Percentiles rank a stretch among this genome's conserved stretches.
Conservation (phyloP, 495 filamentous ascomycete species). For the Aspergillus biplanus region DNA sequence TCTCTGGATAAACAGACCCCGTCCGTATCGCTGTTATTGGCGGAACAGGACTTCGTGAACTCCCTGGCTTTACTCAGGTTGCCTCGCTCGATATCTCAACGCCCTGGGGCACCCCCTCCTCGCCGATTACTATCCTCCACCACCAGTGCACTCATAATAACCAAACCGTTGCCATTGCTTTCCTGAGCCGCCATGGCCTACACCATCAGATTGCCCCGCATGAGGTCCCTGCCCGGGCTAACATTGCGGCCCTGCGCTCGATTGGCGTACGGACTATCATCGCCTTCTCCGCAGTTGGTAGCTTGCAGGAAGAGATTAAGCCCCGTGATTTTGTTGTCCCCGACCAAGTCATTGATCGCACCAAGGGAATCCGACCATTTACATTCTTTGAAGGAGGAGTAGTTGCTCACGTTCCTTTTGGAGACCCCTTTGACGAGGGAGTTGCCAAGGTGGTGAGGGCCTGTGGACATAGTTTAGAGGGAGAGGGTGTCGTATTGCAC, state of each 20-base stretch:
- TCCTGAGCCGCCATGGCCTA: slow-evolving; percentile 87
- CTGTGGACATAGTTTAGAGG: slow-evolving; percentile 76
- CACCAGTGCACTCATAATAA: slow-evolving; percentile 59
- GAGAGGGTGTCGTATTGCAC: slow-evolving; percentile 78
- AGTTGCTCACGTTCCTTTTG: slow-evolving; percentile 94
- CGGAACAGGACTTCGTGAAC: slow-evolving; percentile 81
- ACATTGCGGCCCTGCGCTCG: slow-evolving; percentile 89
- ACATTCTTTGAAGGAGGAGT: slow-evolving; percentile 95
- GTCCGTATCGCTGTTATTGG: slow-evolving; percentile 95
- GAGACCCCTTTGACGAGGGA: slow-evolving; percentile 85
- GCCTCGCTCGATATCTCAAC: slow-evolving; percentile 72
- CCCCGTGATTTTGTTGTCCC: slow-evolving; percentile 96
- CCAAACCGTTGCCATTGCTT: slow-evolving; percentile 75
- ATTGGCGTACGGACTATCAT: slow-evolving; percentile 89
- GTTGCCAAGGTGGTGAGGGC: slow-evolving; percentile 69
- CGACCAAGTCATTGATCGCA: slow-evolving; percentile 96
- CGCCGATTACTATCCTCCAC: slow-evolving; percentile 86
- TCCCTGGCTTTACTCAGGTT: slow-evolving; percentile 77
- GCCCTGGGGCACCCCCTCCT: slow-evolving; percentile 92
- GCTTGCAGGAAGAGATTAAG: slow-evolving; percentile 85
- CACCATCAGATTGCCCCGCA: slow-evolving; percentile 91
- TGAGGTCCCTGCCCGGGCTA: slow-evolving; percentile 88
- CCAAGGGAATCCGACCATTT: slow-evolving; percentile 88
- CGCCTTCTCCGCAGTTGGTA: slow-evolving; percentile 94
- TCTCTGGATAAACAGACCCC: slow-evolving; percentile 56